phyloP scores from a whole-genome alignment of 306 rosid genomes.

The Cyclanthera cordifolia region DNA sequence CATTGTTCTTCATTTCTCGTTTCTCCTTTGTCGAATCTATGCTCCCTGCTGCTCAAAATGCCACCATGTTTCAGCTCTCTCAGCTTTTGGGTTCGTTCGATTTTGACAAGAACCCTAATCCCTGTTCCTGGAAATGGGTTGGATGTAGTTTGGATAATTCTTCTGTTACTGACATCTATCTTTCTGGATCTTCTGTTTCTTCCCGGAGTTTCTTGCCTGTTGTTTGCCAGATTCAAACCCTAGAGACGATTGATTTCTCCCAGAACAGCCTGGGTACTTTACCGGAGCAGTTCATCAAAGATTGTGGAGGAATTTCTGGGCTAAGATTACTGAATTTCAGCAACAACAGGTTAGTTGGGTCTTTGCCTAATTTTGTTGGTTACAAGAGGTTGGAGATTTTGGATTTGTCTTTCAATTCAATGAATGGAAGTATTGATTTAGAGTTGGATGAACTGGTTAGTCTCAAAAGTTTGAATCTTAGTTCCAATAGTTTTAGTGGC shows the following conservation, averaged over 20 bases:
- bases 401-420: constrained; percentile 37
- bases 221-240: constrained; percentile 44
- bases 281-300: constrained; percentile 34
- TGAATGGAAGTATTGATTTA: constrained; percentile 21
- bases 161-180: constrained; percentile 19
- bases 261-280: constrained; percentile 24
- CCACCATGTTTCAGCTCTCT: constrained; percentile 31
- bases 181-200: constrained; percentile 28
- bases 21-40: constrained; percentile 34
- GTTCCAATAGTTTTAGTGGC: constrained; percentile 18
- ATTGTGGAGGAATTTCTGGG: constrained; percentile 39
- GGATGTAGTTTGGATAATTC: constrained; percentile 28
- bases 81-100: constrained; percentile 24
- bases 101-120: constrained; percentile 20
- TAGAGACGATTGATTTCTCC: constrained; percentile 53
- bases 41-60: constrained; percentile 36
- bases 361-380: constrained; percentile 48
- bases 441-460: constrained; percentile 37
- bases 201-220: constrained; percentile 31
- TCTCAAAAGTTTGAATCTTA: constrained; percentile 43
- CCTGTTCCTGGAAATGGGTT: constrained; percentile 62
- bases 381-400: constrained; percentile 41
- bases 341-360: constrained; percentile 23
- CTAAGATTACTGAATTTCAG: constrained; percentile 45
- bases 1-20: constrained; percentile 13